Evolutionary conservation across 108 stramenopile genomes (phyloP).

Genomic region (Nitzschia palea): DNA sequence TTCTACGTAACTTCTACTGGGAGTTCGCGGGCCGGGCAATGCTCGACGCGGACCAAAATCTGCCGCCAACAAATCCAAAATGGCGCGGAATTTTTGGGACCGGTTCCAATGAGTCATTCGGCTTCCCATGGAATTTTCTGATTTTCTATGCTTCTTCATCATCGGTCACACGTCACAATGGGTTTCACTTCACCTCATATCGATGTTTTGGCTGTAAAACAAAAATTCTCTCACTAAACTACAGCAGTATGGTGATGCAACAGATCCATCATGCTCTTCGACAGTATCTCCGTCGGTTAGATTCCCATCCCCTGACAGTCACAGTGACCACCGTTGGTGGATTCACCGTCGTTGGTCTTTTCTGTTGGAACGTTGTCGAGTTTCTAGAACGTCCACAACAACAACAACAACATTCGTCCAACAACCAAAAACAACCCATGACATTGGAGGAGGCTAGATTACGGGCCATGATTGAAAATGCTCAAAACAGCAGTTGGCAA

Average conservation of each 20-base stretch:
- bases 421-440: slow-evolving; percentile 9
- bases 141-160: too few species aligned
- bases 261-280: not conserved
- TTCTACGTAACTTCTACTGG: too few species aligned
- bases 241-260: not conserved
- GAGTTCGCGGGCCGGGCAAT: too few species aligned
- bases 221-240: too few species aligned
- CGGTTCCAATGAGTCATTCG: too few species aligned
- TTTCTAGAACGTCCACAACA: not conserved
- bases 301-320: slow-evolving; percentile 19
- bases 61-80: too few species aligned
- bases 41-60: too few species aligned
- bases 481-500: slow-evolving; percentile 49
- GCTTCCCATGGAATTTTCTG: too few species aligned
- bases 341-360: slow-evolving; percentile 12
- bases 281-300: slow-evolving; percentile 9
- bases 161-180: too few species aligned
- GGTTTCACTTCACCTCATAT: too few species aligned
- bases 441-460: slow-evolving; percentile 47
- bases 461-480: slow-evolving; percentile 59
- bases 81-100: too few species aligned
- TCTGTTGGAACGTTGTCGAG: slow-evolving; percentile 18
- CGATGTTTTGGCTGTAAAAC: too few species aligned
- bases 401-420: not conserved
- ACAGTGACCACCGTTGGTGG: slow-evolving; percentile 3